phyloP scores from a whole-genome alignment of 1,139 yeast genomes.

The Saccharomyces hybrid region DNA sequence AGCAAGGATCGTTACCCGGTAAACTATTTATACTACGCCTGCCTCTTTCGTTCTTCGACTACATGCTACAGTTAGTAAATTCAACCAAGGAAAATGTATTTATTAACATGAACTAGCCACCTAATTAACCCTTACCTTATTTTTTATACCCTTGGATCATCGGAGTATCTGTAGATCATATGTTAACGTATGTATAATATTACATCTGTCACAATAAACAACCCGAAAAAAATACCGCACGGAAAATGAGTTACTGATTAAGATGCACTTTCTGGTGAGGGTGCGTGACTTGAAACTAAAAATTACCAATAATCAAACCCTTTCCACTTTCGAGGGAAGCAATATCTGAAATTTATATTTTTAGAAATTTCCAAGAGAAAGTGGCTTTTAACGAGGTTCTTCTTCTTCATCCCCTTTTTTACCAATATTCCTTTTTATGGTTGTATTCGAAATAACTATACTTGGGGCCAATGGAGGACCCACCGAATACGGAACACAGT shows the following conservation, averaged over 20 bases:
- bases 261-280: not conserved
- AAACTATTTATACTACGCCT: not conserved
- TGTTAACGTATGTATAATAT: not conserved
- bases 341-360: not conserved
- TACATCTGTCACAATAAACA: not conserved
- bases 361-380: not conserved
- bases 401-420: not conserved
- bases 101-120: not conserved
- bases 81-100: not conserved
- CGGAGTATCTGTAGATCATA: not conserved
- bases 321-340: not conserved
- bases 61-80: not conserved
- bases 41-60: not conserved
- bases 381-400: not conserved
- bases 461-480: conserved; percentile 81
- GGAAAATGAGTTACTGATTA: conserved; percentile 1
- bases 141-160: not conserved
- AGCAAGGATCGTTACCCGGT: not conserved
- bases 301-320: not conserved
- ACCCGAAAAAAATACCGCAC: not conserved
- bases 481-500: conserved; percentile 55
- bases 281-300: not conserved
- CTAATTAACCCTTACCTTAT: not conserved
- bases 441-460: conserved; percentile 44
- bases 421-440: not conserved